Conservation (phyloP, 768 basidiomycete species). For the Lenzites betulinus region DNA sequence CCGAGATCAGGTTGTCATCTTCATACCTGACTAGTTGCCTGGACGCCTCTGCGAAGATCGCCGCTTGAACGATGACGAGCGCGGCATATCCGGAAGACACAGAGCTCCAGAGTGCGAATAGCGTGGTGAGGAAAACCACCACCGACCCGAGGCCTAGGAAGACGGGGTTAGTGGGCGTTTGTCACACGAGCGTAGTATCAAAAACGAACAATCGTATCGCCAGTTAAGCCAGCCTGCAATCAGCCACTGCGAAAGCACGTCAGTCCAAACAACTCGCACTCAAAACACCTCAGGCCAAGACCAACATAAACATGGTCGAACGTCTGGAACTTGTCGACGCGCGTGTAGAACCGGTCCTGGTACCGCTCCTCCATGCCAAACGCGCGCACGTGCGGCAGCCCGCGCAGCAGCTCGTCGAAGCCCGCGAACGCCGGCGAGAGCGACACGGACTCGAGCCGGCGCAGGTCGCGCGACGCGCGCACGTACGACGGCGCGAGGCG, state of each 20-base stretch:
- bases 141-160: slow-evolving; percentile 63
- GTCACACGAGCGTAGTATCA: not conserved
- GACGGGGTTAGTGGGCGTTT: not conserved
- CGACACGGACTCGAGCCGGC: slow-evolving; percentile 65
- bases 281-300: slow-evolving; percentile 9
- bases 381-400: slow-evolving; percentile 67
- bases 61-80: slow-evolving; percentile 71
- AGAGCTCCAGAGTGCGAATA: slow-evolving; percentile 63
- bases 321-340: slow-evolving; percentile 64
- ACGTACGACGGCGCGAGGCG: slow-evolving; percentile 64
- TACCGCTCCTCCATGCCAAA: slow-evolving; percentile 73
- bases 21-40: slow-evolving; percentile 60
- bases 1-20: not conserved
- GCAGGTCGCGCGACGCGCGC: slow-evolving; percentile 63
- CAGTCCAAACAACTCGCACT: not conserved
- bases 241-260: slow-evolving; percentile 50
- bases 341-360: slow-evolving; percentile 61
- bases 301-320: slow-evolving; percentile 72
- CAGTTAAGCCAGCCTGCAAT: slow-evolving; percentile 70
- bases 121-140: slow-evolving; percentile 66
- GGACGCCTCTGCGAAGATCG: slow-evolving; percentile 68
- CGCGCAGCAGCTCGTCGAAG: slow-evolving; percentile 69
- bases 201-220: slow-evolving; percentile 67
- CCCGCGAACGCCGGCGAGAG: slow-evolving; percentile 73
- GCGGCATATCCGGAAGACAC: slow-evolving; percentile 64